These are phyloP conservation scores for Epichloe baconii DNA, from an alignment of 2,329 filamentous ascomycete species.

Conservation along the genomic window DNA sequence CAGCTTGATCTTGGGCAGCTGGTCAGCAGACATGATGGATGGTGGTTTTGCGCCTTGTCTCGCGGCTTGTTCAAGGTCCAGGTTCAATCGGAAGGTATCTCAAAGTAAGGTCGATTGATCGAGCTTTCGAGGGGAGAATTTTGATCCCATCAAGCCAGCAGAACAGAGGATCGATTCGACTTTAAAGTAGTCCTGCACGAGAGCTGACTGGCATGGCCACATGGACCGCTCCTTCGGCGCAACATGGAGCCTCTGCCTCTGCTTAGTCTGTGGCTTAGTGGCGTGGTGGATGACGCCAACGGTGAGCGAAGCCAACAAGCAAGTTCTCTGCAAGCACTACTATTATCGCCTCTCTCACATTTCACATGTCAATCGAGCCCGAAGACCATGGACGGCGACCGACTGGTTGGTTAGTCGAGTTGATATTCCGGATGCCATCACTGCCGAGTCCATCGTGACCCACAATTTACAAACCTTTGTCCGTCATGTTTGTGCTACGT, in stretches of 20 bases:
- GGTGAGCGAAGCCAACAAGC: no score
- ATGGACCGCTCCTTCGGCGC: background rate
- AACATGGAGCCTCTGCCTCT: background rate
- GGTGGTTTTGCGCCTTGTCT: no score
- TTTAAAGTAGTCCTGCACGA: background rate
- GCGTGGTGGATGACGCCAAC: no score
- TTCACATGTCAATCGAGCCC: no score
- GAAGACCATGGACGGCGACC: no score
- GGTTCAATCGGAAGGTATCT: background rate
- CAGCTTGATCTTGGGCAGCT: constrained; percentile 42
- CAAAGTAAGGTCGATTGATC: background rate
- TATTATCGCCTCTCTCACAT: no score
- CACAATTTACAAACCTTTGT: background rate
- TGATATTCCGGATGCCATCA: background rate
- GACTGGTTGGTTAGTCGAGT: no score
- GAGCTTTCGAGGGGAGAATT: background rate
- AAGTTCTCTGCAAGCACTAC: no score
- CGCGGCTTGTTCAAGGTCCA: background rate
- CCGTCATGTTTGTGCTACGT: no score
- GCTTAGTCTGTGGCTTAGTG: no score
- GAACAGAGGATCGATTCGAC: background rate
- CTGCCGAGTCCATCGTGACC: background rate
- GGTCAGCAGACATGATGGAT: background rate
- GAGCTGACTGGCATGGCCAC: background rate
- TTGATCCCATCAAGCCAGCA: background rate